These are phyloP conservation scores for Fusarium sublunatum DNA, from an alignment of 2,329 filamentous ascomycete genomes.

Conservation along the genomic window DNA sequence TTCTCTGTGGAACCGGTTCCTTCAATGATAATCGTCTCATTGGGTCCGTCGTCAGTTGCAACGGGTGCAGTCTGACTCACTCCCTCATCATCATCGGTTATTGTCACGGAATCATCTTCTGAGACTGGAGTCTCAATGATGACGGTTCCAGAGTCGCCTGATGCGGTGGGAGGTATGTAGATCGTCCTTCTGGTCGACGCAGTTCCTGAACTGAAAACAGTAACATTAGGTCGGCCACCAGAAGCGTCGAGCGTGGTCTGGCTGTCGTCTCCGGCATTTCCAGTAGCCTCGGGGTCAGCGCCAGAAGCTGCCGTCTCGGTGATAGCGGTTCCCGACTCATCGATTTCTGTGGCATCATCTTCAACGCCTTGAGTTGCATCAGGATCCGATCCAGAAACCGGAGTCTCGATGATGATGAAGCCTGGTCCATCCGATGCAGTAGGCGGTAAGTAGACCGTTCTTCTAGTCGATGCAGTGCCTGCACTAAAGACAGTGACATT, in stretches of 20 bases:
- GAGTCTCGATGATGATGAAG: not conserved
- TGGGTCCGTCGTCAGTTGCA: not conserved
- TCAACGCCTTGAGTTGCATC: not conserved
- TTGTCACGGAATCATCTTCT: not conserved
- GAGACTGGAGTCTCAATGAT: not conserved
- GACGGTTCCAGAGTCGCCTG: conserved; percentile 7
- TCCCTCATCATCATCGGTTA: not conserved
- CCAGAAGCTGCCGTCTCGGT: not conserved
- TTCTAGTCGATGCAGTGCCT: not conserved
- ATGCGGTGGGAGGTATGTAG: conserved; percentile 3
- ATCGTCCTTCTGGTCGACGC: not conserved
- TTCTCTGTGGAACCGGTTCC: not conserved
- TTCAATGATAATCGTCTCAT: not conserved
- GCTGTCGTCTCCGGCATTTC: not conserved
- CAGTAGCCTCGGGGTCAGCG: not conserved
- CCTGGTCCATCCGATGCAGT: not conserved
- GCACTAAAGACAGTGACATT: conserved; percentile 3
- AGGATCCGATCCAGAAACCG: not conserved
- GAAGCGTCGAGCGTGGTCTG: not conserved
- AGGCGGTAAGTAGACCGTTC: conserved; percentile 2
- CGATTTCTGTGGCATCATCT: not conserved
- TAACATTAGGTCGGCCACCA: not conserved
- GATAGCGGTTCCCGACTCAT: conserved; percentile 2
- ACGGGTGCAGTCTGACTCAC: not conserved
- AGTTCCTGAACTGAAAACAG: not conserved